A percentile compares a stretch with the other conserved stretches of the same genome.
Conservation (phyloP, 2,329 filamentous ascomycete genomes). For the Daldinia eschscholtzii region DNA sequence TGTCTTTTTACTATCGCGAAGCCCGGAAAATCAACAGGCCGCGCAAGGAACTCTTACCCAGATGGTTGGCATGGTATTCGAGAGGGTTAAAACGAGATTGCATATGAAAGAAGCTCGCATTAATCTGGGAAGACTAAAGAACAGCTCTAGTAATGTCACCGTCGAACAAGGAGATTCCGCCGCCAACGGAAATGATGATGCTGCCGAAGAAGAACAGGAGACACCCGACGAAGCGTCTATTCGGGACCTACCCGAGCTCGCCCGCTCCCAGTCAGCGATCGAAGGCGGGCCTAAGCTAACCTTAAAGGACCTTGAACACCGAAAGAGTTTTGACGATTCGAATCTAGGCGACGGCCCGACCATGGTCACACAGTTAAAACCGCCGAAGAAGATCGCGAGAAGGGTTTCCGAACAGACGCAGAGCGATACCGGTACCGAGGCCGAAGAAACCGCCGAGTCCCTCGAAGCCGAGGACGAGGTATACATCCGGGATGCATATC, state of each 20-base stretch:
- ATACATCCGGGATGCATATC: constrained; percentile 95
- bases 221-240: constrained; percentile 54
- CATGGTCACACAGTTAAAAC: constrained; percentile 73
- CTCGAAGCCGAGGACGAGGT: constrained; percentile 88
- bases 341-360: constrained; percentile 75
- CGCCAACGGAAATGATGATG: constrained; percentile 49
- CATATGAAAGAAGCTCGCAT: constrained; percentile 87
- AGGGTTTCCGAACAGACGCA: constrained; percentile 68
- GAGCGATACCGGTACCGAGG: constrained; percentile 66
- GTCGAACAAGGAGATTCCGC: constrained; percentile 62
- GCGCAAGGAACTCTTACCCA: constrained; percentile 97
- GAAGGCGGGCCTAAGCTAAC: constrained; percentile 69
- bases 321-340: constrained; percentile 77
- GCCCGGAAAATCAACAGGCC: constrained; percentile 93
- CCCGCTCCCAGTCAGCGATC: constrained; percentile 48
- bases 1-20: constrained; percentile 95
- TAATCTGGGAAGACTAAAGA: constrained; percentile 66
- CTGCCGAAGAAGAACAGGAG: constrained; percentile 56
- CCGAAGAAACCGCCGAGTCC: constrained; percentile 69
- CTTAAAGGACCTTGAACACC: constrained; percentile 74
- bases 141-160: constrained; percentile 65
- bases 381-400: constrained; percentile 57
- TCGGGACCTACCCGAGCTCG: constrained; percentile 47
- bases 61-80: constrained; percentile 98
- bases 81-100: constrained; percentile 87